A percentile compares a stretch with the other conserved stretches of the same genome.
Conservation (phyloP, 805 yeast species). For the Saturnispora sekii region DNA sequence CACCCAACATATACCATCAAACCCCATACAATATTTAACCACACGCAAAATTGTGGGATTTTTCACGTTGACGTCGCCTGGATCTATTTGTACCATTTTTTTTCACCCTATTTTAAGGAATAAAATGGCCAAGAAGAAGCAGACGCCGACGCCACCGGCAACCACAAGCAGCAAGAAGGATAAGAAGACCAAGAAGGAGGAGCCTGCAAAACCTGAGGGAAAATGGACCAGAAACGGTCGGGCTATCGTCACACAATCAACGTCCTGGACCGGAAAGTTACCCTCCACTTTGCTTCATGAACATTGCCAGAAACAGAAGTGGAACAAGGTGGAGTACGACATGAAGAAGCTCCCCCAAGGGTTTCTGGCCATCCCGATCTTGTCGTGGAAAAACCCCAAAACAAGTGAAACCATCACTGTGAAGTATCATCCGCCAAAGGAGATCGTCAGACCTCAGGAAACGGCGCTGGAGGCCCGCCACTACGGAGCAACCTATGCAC, state of each 20-base stretch:
- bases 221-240: conserved; percentile 22
- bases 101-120: too few relatives aligned
- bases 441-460: conserved; percentile 51
- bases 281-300: conserved; percentile 84
- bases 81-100: too few relatives aligned
- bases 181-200: conserved; percentile 10
- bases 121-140: conserved; percentile 15
- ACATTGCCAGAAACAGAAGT: conserved; percentile 75
- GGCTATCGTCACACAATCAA: conserved; percentile 50
- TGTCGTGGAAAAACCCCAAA: conserved; percentile 73
- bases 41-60: too few relatives aligned
- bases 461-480: conserved; percentile 88
- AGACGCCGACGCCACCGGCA: conserved; percentile 7
- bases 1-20: too few relatives aligned
- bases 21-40: too few relatives aligned
- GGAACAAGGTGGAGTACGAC: conserved; percentile 81
- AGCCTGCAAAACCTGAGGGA: conserved; percentile 1
- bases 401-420: conserved; percentile 57
- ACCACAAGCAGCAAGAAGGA: conserved; percentile 8
- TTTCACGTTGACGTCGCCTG: too few relatives aligned
- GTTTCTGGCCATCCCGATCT: conserved; percentile 50
- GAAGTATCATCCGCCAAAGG: conserved; percentile 42
- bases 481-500: conserved; percentile 78
- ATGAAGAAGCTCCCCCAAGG: conserved; percentile 45
- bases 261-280: conserved; percentile 91